Conservation (phyloP, 2,329 filamentous ascomycete species). For the Colletotrichum siamense region DNA sequence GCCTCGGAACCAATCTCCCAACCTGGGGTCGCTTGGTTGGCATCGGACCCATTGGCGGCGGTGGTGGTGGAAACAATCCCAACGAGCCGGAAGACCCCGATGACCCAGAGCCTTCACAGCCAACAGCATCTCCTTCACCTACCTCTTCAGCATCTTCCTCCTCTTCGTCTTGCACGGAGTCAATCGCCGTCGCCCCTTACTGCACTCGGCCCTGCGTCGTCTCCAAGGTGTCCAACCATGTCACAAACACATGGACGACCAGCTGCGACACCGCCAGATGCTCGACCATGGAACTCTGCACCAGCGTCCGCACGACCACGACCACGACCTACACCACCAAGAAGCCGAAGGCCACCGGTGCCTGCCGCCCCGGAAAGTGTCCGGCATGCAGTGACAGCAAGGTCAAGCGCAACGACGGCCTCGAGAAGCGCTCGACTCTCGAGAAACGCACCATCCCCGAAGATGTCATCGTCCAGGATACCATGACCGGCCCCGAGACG, state of each 20-base stretch:
- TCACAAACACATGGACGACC: conserved; percentile 2
- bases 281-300: conserved; percentile 11
- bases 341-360: neutral
- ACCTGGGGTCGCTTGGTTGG: neutral
- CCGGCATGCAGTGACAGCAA: neutral
- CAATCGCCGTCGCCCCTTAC: conserved; percentile 17
- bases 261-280: conserved; percentile 16
- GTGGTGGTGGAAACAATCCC: neutral
- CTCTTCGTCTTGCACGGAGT: conserved; percentile 6
- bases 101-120: neutral
- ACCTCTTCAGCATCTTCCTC: neutral
- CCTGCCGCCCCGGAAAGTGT: conserved; percentile 10
- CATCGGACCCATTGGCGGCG: neutral
- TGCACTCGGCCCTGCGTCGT: conserved; percentile 21
- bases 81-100: neutral
- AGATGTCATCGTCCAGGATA: conserved; percentile 2
- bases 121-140: neutral
- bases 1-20: neutral
- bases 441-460: conserved; percentile 5
- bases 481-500: neutral
- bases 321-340: conserved; percentile 10
- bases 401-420: neutral
- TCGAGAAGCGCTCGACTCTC: neutral
- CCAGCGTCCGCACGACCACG: conserved; percentile 4
- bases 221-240: neutral